phyloP scores from a whole-genome alignment of 2,329 filamentous ascomycete species.

The Shiraia sp. region DNA sequence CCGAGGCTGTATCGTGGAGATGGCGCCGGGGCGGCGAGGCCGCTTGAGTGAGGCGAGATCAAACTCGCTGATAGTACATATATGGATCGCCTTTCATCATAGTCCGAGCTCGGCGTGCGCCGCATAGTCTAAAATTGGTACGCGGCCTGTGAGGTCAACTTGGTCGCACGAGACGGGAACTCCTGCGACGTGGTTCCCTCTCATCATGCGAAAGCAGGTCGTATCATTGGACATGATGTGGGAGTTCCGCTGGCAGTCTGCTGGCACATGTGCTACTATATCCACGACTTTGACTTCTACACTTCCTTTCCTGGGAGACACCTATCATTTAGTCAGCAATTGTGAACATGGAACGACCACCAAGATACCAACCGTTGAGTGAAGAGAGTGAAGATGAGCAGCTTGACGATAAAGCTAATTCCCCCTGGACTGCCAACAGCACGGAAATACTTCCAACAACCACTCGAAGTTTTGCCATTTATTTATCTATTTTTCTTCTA shows the following conservation, averaged over 20 bases:
- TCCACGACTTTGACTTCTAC: constrained; percentile 8
- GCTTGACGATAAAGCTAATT: constrained; percentile 27
- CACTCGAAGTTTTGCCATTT: constrained; percentile 29
- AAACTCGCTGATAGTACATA: constrained; percentile 2
- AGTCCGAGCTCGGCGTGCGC: constrained; percentile 26
- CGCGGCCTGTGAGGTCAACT: not conserved
- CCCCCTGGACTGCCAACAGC: constrained; percentile 27
- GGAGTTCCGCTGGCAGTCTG: not conserved
- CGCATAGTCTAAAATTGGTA: not conserved
- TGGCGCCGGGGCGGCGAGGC: constrained; percentile 5
- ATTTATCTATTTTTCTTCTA: constrained; percentile 31
- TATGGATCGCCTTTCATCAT: constrained; percentile 17
- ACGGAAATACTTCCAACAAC: constrained; percentile 33
- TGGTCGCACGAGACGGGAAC: constrained; percentile 4
- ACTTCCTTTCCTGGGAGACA: constrained; percentile 10
- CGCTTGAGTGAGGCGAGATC: constrained; percentile 3
- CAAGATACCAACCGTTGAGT: constrained; percentile 30
- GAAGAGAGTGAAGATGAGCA: constrained; percentile 27
- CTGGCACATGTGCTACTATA: not conserved
- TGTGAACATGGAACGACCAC: constrained; percentile 26
- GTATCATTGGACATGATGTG: no score
- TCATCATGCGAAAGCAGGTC: constrained; percentile 1
- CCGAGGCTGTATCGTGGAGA: constrained; percentile 2
- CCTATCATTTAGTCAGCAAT: not conserved
- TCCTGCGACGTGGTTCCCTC: constrained; percentile 2